Evolutionary conservation across 169 alveolate genomes (phyloP), one percentile per base, ranked within the genome.

Genomic region (Prorocentrum cordatum): DNA sequence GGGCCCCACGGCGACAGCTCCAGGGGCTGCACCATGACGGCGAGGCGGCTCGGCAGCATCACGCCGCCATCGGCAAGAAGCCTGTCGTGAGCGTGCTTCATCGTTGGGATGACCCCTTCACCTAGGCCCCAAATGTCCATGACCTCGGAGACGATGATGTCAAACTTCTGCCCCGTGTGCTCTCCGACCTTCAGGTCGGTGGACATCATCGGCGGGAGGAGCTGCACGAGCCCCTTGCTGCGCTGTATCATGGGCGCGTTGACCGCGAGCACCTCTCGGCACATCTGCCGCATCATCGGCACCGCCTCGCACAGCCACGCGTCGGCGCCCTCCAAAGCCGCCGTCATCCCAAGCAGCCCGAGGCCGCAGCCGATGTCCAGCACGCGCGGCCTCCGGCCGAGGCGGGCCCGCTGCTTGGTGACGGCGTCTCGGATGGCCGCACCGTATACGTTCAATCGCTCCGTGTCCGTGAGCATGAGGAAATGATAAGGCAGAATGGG

Each of bases 181-280:
- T 10, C 36, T 2, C 22, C 10, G 9, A 22, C 20, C 24, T 45
- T 45, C 58, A 45, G 24, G 75, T 36, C 36, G 14, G 88, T 77
- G 38, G 88, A 77, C 88, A 77, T 77, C 88, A 77, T 77, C 61
- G 88, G 88, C n/a, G 88, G 88, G 20, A 77, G 59, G 32, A 77
- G 62, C 64, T 77, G 70, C 59, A 77, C 88, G 61, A 75, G 42
- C 24, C 79, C 79, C 36, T 2, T 5, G 22, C 10, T 1, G 3
- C 24, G 10, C 0, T 26, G 27, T 6, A 77, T 47, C 32, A 77
- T 72, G 50, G 71, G 66, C 6, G 73, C 68, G 33, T 77, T 77
- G 61, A 75, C 88, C 20, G 88, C 88, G 47, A 77, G 64, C 45
- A 77, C 88, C 64, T 59, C 36, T n/a, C 88, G 73, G 24, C 88